Conservation (phyloP, 768 basidiomycete genomes). For the Lentinus tigrinus region DNA sequence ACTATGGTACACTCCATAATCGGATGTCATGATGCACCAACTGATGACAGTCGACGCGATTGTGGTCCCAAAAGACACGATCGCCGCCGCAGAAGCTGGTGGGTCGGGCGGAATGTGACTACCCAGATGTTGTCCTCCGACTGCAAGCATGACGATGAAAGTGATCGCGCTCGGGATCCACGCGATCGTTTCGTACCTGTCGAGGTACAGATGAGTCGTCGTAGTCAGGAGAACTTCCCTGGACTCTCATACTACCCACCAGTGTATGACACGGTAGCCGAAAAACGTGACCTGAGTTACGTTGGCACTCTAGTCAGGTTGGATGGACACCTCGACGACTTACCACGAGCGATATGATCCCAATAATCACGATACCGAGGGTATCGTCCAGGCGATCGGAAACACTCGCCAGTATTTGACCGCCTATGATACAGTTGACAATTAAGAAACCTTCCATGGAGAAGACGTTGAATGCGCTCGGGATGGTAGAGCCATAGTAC, state of each 20-base stretch:
- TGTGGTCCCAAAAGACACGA: slow-evolving; percentile 46
- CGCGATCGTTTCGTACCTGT: slow-evolving; percentile 36
- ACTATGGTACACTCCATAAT: slow-evolving; percentile 49
- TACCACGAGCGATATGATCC: slow-evolving; percentile 38
- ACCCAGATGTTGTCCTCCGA: slow-evolving; percentile 36
- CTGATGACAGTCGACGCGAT: slow-evolving; percentile 44
- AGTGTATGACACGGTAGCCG: slow-evolving; percentile 34
- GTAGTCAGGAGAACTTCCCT: not conserved
- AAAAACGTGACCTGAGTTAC: slow-evolving; percentile 31
- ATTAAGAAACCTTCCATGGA: slow-evolving; percentile 49
- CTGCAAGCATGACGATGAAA: slow-evolving; percentile 38
- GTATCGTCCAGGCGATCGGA: slow-evolving; percentile 27
- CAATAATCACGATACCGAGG: slow-evolving; percentile 45
- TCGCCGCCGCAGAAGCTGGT: slow-evolving; percentile 32
- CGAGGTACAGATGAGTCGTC: not conserved
- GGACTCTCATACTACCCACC: slow-evolving; percentile 16
- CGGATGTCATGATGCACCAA: slow-evolving; percentile 43
- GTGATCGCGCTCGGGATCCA: slow-evolving; percentile 41
- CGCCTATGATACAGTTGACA: slow-evolving; percentile 50
- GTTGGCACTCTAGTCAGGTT: not conserved
- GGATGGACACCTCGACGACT: not conserved
- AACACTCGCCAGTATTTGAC: slow-evolving; percentile 45
- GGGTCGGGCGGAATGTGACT: slow-evolving; percentile 12
- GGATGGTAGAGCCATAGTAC: slow-evolving; percentile 36
- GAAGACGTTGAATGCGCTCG: slow-evolving; percentile 42